Evolutionary conservation across 768 basidiomycete genomes (phyloP).

Genomic region (Boletus reticulatus): DNA sequence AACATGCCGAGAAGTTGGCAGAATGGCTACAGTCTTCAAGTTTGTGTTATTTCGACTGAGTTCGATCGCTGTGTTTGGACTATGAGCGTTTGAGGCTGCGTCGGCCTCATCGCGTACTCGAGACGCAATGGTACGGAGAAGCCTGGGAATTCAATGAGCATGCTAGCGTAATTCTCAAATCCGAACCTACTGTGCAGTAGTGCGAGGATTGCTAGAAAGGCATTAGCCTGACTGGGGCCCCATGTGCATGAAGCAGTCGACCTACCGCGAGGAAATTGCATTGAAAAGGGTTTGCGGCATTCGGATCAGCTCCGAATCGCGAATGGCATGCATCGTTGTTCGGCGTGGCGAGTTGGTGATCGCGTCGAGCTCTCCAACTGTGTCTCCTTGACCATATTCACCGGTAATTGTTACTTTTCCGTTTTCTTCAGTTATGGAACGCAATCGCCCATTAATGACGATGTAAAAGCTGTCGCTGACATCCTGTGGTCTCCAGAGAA

Average conservation of each 20-base stretch:
- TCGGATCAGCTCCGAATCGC: constrained; percentile 93
- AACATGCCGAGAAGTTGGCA: constrained; percentile 84
- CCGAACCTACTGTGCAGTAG: constrained; percentile 69
- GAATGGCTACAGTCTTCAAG: constrained; percentile 89
- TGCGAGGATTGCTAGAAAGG: constrained; percentile 67
- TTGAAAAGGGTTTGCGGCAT: constrained; percentile 99
- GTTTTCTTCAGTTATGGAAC: constrained; percentile 80
- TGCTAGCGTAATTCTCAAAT: background rate
- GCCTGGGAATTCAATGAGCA: constrained; percentile 36
- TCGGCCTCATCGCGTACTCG: constrained; percentile 85
- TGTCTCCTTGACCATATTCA: constrained; percentile 97
- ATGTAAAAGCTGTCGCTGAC: constrained; percentile 96
- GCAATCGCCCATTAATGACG: constrained; percentile 93
- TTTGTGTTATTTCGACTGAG: constrained; percentile 80
- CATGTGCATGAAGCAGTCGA: background rate
- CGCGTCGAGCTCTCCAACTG: constrained; percentile 95
- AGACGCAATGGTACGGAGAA: constrained; percentile 88
- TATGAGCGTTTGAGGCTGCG: constrained; percentile 49
- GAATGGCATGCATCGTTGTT: constrained; percentile 95
- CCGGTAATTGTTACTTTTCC: constrained; percentile 80
- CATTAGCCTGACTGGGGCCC: background rate
- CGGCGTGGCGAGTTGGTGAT: constrained; percentile 87
- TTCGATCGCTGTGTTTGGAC: constrained; percentile 53
- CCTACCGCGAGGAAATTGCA: constrained; percentile 85
- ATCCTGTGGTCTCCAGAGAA: constrained; percentile 90